Evolutionary conservation across 2,329 filamentous ascomycete genomes (phyloP).

Genomic region (Pestalotiopsis sp.): DNA sequence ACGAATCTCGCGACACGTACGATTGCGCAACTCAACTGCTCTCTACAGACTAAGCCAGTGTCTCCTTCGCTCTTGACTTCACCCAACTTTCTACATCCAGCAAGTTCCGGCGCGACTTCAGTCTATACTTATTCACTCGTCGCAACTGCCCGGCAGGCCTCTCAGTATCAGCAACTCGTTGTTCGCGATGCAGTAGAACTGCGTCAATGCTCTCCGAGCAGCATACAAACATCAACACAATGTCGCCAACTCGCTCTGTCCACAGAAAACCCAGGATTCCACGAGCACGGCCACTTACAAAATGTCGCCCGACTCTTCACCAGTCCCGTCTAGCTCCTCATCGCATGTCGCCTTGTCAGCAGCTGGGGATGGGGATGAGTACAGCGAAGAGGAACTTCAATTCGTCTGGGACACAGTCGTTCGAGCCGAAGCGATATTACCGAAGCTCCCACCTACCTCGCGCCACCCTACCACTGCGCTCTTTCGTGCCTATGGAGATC

Average conservation of each 20-base stretch:
- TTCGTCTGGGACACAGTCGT: conserved; percentile 77
- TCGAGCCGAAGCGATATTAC: conserved; percentile 67
- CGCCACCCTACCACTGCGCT: conserved; percentile 75
- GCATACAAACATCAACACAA: not conserved
- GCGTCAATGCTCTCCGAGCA: conserved; percentile 8
- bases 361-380: conserved; percentile 16
- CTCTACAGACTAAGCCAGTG: not conserved
- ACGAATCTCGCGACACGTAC: not conserved
- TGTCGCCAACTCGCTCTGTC: conserved; percentile 6
- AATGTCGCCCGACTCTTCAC: not conserved
- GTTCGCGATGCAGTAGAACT: conserved; percentile 5
- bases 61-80: not conserved
- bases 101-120: not conserved
- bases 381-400: conserved; percentile 65
- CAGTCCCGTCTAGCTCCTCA: conserved; percentile 4
- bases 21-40: not conserved
- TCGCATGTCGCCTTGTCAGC: conserved; percentile 16
- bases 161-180: not conserved
- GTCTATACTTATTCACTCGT: not conserved
- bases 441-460: conserved; percentile 59
- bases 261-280: not conserved
- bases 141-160: not conserved
- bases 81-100: not conserved
- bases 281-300: not conserved
- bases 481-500: conserved; percentile 78